Evolutionary conservation across 1,284 basidiomycete species (phyloP).

Genomic region (Ustilago nuda): DNA sequence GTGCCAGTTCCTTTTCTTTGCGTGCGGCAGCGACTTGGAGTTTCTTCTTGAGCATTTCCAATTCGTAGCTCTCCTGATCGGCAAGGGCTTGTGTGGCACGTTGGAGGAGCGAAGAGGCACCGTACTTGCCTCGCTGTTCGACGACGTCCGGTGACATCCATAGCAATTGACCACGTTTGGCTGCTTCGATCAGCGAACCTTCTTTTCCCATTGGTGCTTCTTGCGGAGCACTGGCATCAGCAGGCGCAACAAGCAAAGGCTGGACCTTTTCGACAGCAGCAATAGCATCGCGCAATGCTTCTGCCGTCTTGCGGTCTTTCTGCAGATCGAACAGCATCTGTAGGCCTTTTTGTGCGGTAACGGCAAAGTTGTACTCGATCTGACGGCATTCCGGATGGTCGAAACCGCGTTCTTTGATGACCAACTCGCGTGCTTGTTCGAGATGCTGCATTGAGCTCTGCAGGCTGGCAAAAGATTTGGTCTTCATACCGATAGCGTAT

Average conservation of each 20-base stretch:
- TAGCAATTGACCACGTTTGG: constrained; percentile 52
- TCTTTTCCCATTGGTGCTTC: constrained; percentile 34
- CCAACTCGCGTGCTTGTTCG: constrained; percentile 39
- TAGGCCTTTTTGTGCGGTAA: constrained; percentile 64
- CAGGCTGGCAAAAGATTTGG: constrained; percentile 52
- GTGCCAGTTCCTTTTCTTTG: constrained; percentile 54
- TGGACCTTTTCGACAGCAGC: constrained; percentile 54
- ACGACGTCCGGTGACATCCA: constrained; percentile 65
- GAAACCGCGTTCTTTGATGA: constrained; percentile 36
- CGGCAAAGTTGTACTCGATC: constrained; percentile 65
- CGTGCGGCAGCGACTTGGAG: constrained; percentile 53
- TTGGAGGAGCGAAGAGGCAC: constrained; percentile 57
- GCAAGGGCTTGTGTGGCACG: constrained; percentile 47
- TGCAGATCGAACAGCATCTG: constrained; percentile 66
- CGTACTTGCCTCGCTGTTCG: constrained; percentile 67
- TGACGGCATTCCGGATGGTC: constrained; percentile 48
- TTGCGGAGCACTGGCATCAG: constrained; percentile 13
- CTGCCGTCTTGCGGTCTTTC: constrained; percentile 48
- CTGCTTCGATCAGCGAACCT: constrained; percentile 53
- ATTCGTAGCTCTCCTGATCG: constrained; percentile 58
- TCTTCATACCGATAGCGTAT: constrained; percentile 63
- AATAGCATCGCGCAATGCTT: constrained; percentile 56
- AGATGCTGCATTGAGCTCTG: constrained; percentile 56
- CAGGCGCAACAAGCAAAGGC: constrained; percentile 34
- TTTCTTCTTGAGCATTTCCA: constrained; percentile 48